phyloP scores from a whole-genome alignment of 352 stramenopile species.

The Thraustochytrium striatum region DNA sequence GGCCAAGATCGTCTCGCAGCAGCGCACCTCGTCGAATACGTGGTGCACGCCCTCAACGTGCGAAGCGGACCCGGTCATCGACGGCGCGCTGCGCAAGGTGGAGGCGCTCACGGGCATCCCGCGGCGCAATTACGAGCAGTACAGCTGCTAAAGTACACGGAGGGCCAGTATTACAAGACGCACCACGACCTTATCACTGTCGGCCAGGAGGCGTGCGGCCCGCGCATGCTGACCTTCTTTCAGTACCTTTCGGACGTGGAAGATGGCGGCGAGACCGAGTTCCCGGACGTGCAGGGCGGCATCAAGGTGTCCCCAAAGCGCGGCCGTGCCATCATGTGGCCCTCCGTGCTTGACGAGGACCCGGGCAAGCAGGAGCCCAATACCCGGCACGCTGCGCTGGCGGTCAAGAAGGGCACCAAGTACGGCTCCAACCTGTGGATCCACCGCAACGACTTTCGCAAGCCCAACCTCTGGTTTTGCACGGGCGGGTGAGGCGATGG shows the following conservation, averaged over 20 bases:
- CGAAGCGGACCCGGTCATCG: slow-evolving; percentile 54
- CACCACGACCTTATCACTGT: slow-evolving; percentile 56
- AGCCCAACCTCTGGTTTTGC: slow-evolving; percentile 49
- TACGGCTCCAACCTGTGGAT: slow-evolving; percentile 68
- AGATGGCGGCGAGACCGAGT: slow-evolving; percentile 62
- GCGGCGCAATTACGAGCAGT: slow-evolving; percentile 64
- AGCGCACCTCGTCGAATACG: slow-evolving; percentile 60
- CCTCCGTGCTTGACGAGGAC: slow-evolving; percentile 61
- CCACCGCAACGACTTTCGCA: slow-evolving; percentile 63
- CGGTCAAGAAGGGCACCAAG: slow-evolving; percentile 62
- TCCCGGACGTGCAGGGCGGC: slow-evolving; percentile 1
- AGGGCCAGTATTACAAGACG: slow-evolving; percentile 62
- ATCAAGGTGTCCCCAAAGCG: slow-evolving; percentile 54
- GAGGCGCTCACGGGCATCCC: slow-evolving; percentile 63
- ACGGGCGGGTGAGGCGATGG: too few species aligned
- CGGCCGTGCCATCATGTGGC: slow-evolving; percentile 65
- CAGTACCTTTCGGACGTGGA: slow-evolving; percentile 69
- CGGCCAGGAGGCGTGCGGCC: slow-evolving; percentile 51
- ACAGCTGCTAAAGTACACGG: slow-evolving; percentile 61
- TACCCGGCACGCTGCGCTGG: slow-evolving; percentile 63
- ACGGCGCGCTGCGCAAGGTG: slow-evolving; percentile 57
- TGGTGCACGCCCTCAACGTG: slow-evolving; percentile 64
- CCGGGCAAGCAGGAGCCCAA: slow-evolving; percentile 59
- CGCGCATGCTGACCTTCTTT: slow-evolving; percentile 70
- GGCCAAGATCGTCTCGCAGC: slow-evolving; percentile 59